A percentile compares a stretch with the other conserved stretches of the same genome.
Evolutionary conservation across 2,329 filamentous ascomycete species (phyloP).

Genomic region (Raffaelea arxii): DNA sequence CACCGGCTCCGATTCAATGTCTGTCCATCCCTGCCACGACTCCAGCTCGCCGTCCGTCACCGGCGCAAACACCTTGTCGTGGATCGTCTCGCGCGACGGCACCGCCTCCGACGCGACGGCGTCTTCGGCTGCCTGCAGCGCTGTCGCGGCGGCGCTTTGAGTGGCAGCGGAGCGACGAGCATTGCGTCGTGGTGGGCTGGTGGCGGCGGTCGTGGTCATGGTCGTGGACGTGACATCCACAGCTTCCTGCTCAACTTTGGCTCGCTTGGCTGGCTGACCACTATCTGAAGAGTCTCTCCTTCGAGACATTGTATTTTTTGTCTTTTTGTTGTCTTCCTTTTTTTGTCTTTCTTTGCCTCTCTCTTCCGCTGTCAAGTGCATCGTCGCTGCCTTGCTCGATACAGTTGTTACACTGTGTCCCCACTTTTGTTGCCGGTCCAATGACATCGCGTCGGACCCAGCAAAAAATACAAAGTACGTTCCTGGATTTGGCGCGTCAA

Average conservation of each 20-base stretch:
- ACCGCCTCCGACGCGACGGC: constrained; percentile 4
- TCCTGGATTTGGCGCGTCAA: too few relatives aligned
- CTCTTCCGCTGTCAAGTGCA: too few relatives aligned
- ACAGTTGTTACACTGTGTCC: too few relatives aligned
- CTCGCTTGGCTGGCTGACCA: constrained; percentile 7
- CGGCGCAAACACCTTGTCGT: constrained; percentile 29
- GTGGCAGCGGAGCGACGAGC: constrained; percentile 2
- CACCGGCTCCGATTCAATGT: constrained; percentile 85
- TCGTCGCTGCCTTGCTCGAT: too few relatives aligned
- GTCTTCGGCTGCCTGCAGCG: constrained; percentile 1
- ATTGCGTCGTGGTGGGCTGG: neutral
- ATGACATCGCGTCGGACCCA: too few relatives aligned
- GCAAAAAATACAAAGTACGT: too few relatives aligned
- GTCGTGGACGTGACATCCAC: neutral
- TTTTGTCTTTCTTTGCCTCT: too few relatives aligned
- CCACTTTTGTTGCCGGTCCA: too few relatives aligned
- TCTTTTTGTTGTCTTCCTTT: too few relatives aligned
- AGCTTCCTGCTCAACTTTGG: neutral
- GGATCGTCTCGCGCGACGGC: constrained; percentile 10
- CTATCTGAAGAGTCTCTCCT: too few relatives aligned
- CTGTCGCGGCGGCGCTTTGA: constrained; percentile 5
- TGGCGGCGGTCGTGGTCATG: neutral
- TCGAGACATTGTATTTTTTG: too few relatives aligned
- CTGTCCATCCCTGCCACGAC: constrained; percentile 65
- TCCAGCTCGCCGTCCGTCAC: constrained; percentile 42